Conservation (phyloP, 306 rosid species). For the Gynostemma pentaphyllum region DNA sequence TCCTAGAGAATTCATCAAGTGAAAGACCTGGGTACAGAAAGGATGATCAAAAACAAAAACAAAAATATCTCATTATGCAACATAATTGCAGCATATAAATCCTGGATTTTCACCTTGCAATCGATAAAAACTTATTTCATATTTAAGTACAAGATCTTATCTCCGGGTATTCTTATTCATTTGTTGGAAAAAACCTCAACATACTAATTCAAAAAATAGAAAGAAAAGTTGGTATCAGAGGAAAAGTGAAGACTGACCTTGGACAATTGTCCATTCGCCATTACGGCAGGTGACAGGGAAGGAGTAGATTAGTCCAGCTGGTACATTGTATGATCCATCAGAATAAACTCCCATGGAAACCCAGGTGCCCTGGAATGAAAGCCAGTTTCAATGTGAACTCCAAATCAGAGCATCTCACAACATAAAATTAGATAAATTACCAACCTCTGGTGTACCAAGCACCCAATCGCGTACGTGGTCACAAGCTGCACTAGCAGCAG, state of each 20-base stretch:
- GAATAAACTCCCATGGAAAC: conserved; percentile 99
- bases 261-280: conserved; percentile 94
- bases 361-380: conserved; percentile 63
- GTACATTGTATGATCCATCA: conserved; percentile 92
- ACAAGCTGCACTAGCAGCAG: conserved; percentile 97
- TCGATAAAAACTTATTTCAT: too few species aligned
- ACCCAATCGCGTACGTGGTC: conserved; percentile 98
- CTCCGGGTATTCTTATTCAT: background rate
- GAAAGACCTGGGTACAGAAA: conserved; percentile 43
- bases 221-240: background rate
- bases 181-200: background rate
- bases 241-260: conserved; percentile 38
- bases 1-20: conserved; percentile 77
- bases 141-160: background rate
- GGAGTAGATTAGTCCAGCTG: conserved; percentile 88
- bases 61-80: background rate
- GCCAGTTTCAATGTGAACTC: background rate
- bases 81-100: background rate
- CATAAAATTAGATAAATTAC: background rate
- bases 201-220: background rate
- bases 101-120: background rate
- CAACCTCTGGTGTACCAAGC: conserved; percentile 93
- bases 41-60: background rate
- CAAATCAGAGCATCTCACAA: background rate
- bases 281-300: conserved; percentile 74